Evolutionary conservation across 441 rosid species (phyloP).

Genomic region (Jatropha multifida): DNA sequence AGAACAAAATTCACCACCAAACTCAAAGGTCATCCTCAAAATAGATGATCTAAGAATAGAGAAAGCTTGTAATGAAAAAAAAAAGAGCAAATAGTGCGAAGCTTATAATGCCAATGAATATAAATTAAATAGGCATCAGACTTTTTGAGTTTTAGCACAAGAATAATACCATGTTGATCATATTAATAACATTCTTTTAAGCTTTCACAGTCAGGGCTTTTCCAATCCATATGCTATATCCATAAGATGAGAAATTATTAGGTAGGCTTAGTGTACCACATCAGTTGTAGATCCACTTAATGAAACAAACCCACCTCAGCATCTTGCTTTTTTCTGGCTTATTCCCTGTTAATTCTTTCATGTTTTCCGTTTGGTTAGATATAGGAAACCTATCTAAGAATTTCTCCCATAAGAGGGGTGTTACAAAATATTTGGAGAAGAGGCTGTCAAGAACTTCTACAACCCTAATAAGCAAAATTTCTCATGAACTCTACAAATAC

Average conservation of each 20-base stretch:
- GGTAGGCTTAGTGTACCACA: no score
- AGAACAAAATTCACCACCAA: slow-evolving; percentile 1
- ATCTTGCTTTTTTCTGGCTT: no score
- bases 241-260: neutral
- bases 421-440: neutral
- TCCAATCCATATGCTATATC: neutral
- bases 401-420: no score
- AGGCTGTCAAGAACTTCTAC: neutral
- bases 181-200: neutral
- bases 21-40: neutral
- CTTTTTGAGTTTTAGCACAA: neutral
- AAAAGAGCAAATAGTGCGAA: neutral
- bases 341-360: no score
- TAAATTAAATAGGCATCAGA: neutral
- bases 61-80: neutral
- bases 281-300: no score
- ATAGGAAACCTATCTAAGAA: no score
- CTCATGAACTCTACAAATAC: neutral
- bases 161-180: neutral
- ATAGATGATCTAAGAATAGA: slow-evolving; percentile 7
- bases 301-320: no score
- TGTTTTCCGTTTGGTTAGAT: no score
- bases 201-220: neutral
- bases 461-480: neutral
- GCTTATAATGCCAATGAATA: neutral